A percentile compares a stretch with the other conserved stretches of the same genome.
phyloP scores from a whole-genome alignment of 805 yeast genomes.

The Metschnikowia similis region DNA sequence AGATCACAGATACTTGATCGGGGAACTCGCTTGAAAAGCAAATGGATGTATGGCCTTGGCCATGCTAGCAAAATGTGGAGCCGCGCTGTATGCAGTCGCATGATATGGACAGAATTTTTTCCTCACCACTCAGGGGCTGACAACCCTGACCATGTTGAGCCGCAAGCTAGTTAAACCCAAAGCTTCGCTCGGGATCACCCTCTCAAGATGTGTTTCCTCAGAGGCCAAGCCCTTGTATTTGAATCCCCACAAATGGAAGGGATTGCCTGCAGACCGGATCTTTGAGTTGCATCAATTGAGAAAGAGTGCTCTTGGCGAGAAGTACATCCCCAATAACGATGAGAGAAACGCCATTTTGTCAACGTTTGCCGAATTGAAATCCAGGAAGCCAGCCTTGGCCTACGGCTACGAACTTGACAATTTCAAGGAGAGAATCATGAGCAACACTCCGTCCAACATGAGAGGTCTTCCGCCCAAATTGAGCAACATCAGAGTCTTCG shows the following conservation, averaged over 20 bases:
- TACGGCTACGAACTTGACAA: slow-evolving; percentile 41
- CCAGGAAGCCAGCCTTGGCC: slow-evolving; percentile 29
- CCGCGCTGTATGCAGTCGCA: background rate
- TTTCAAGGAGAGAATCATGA: slow-evolving; percentile 40
- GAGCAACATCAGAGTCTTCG: slow-evolving; percentile 33
- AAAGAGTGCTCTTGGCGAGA: slow-evolving; percentile 48
- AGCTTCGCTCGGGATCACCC: background rate
- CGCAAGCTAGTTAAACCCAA: slow-evolving; percentile 2
- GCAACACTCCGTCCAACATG: slow-evolving; percentile 33
- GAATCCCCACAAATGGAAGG: slow-evolving; percentile 68
- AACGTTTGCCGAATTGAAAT: slow-evolving; percentile 30
- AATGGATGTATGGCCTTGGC: too few species aligned
- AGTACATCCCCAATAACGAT: slow-evolving; percentile 59
- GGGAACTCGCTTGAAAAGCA: too few species aligned
- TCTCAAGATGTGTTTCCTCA: slow-evolving; percentile 9
- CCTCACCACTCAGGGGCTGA: background rate
- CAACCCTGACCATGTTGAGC: background rate
- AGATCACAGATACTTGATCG: too few species aligned
- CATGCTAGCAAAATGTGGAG: background rate
- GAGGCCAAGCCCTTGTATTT: slow-evolving; percentile 37
- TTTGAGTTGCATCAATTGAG: slow-evolving; percentile 59
- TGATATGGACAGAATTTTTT: background rate
- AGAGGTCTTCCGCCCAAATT: slow-evolving; percentile 37
- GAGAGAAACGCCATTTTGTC: slow-evolving; percentile 56
- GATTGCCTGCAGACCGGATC: slow-evolving; percentile 59